phyloP scores from a whole-genome alignment of 2,329 filamentous ascomycete species.

The Alternaria arborescens region DNA sequence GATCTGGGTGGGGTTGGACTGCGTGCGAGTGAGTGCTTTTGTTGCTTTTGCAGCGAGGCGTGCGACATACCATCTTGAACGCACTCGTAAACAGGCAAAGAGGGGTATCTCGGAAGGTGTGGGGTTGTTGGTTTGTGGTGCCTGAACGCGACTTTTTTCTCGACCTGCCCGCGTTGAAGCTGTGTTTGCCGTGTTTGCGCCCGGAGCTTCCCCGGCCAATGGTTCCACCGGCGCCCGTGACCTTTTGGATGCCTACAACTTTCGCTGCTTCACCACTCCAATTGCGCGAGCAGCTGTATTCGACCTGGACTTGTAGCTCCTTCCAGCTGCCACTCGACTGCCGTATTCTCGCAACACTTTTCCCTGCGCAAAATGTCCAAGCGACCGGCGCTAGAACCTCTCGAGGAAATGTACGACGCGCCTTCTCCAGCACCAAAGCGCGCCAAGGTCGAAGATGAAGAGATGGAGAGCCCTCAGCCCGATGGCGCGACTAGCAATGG shows the following conservation, averaged over 20 bases:
- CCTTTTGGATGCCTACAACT: slow-evolving; percentile 33
- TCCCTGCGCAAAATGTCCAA: slow-evolving; percentile 53
- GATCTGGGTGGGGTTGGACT: slow-evolving; percentile 88
- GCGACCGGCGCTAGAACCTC: slow-evolving; percentile 56
- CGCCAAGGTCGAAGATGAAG: slow-evolving; percentile 55
- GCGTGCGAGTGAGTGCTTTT: slow-evolving; percentile 21
- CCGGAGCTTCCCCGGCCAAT: slow-evolving; percentile 28
- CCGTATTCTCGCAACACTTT: neutral
- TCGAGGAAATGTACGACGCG: slow-evolving; percentile 52
- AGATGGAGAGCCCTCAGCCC: slow-evolving; percentile 42
- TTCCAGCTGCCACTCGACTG: neutral
- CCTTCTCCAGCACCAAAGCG: slow-evolving; percentile 60
- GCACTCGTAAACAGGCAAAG: slow-evolving; percentile 32
- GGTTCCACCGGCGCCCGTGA: slow-evolving; percentile 26
- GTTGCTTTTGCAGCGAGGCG: neutral
- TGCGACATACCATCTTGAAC: slow-evolving; percentile 42
- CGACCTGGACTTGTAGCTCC: neutral
- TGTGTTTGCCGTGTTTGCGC: slow-evolving; percentile 40
- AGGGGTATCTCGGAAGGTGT: slow-evolving; percentile 44
- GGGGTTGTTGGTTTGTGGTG: slow-evolving; percentile 40
- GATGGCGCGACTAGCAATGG: slow-evolving; percentile 41
- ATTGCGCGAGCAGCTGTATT: neutral
- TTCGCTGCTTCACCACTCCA: slow-evolving; percentile 8
- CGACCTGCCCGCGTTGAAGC: slow-evolving; percentile 35
- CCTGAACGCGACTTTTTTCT: slow-evolving; percentile 48